Base-by-base conservation (phyloP, 352 stramenopile species). In the Elongisporangium anandrum region DNA sequence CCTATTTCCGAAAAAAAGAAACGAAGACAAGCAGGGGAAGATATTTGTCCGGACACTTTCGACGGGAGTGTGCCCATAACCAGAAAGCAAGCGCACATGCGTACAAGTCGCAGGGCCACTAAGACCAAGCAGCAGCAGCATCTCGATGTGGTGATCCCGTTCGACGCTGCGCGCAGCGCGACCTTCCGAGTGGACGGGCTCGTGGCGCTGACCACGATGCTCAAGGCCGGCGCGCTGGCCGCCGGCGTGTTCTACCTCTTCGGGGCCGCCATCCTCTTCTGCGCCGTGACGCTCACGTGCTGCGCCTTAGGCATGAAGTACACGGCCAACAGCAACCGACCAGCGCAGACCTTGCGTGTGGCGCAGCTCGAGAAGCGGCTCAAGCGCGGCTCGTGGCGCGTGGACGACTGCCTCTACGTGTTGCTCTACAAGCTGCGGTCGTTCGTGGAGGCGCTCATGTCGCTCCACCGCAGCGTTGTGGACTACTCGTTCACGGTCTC, bases 401-500 rank as follows among this genome's bases (percentile, higher is more conserved):
- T 26, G 12, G 8, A 21, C 48, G 26, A 23, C 24, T 19, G 54
- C 23, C 19, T 60, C 29, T 41, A 41, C 13, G 29, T 41, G 24
- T 24, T 50, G 23, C 47, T 26, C 17, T 50, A 54, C 26, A 38
- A 54, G 56, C 24, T 54, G 56, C 50, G 34, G 34, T 21, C 45
- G 57, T 38, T 63, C 19, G 34, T 56, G 17, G 50, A 39, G 50
- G 51, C 59, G 15, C 67, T 74, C n/a, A 57, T 54, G 7, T 50
- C 70, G 6, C 65, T 87, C 19, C 72, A 73, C 20, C 77, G 76
- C 41, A 80, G 70, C 39, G 73, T 64, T 20, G 52, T 85, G 19
- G 77, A 82, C 63, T 87, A 83, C 56, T 79, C 69, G 45, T 68
- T 85, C 50, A 87, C 77, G 22, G 64, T 87, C 13, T 87, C 77